Percentiles rank a stretch among this genome's conserved stretches.
These are phyloP conservation scores for Dothideomycetes sp. DNA, from an alignment of 2,329 filamentous ascomycete genomes.

Conservation along the genomic window DNA sequence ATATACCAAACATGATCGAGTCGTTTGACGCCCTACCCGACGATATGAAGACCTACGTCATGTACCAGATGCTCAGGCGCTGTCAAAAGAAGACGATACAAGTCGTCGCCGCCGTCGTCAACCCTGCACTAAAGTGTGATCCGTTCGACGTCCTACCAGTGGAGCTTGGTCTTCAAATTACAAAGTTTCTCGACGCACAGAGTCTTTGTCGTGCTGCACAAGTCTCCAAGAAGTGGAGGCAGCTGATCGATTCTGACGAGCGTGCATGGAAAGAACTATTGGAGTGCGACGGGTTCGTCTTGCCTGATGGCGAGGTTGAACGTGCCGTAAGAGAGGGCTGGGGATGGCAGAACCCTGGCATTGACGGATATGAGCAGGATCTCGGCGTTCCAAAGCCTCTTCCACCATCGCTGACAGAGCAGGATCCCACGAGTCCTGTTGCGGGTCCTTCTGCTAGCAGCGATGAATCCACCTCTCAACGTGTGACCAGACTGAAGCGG, in stretches of 20 bases:
- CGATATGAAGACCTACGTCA: conserved; percentile 88
- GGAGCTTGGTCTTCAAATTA: conserved; percentile 77
- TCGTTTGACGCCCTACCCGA: conserved; percentile 84
- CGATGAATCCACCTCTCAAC: conserved; percentile 14
- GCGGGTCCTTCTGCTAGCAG: conserved; percentile 6
- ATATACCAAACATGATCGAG: conserved; percentile 78
- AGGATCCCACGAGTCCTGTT: conserved; percentile 2
- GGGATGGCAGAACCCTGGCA: conserved; percentile 82
- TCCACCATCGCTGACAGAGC: conserved; percentile 13
- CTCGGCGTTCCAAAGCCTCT: conserved; percentile 45
- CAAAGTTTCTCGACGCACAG: conserved; percentile 73
- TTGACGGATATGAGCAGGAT: conserved; percentile 68
- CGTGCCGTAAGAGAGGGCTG: conserved; percentile 83
- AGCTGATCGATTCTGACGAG: conserved; percentile 84
- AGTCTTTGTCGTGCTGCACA: conserved; percentile 85
- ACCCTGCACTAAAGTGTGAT: conserved; percentile 88
- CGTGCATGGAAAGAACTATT: conserved; percentile 92
- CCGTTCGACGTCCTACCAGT: conserved; percentile 74
- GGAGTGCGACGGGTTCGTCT: conserved; percentile 67
- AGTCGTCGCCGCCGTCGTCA: conserved; percentile 81
- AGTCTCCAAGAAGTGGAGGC: conserved; percentile 89
- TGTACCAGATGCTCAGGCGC: conserved; percentile 86
- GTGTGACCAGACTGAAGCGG: conserved; percentile 24
- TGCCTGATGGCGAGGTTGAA: conserved; percentile 73
- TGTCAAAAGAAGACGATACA: conserved; percentile 83